These are phyloP conservation scores for Adenanthera pavonina DNA, from an alignment of 306 rosid species.

Conservation along the genomic window DNA sequence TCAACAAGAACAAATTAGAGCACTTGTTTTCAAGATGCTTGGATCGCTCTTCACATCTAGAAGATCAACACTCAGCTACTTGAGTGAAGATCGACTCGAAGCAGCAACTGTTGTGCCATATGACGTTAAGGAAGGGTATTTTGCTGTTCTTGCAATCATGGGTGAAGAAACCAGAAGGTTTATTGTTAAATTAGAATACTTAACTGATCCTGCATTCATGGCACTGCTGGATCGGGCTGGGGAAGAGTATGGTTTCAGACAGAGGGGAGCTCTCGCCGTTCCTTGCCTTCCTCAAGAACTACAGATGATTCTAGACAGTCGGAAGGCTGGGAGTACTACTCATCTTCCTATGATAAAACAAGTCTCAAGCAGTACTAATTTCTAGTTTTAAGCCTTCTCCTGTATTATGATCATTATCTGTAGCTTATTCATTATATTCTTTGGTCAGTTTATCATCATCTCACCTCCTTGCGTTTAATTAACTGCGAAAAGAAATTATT, in stretches of 20 bases:
- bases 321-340: slow-evolving; percentile 25
- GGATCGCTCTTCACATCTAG: slow-evolving; percentile 40
- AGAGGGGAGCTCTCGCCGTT: slow-evolving; percentile 69
- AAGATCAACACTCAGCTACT: slow-evolving; percentile 36
- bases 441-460: neutral
- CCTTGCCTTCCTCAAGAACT: slow-evolving; percentile 67
- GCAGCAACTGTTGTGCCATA: slow-evolving; percentile 34
- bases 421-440: slow-evolving; percentile 4
- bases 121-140: slow-evolving; percentile 62
- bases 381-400: neutral
- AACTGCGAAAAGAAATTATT: neutral
- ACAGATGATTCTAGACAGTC: slow-evolving; percentile 54
- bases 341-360: neutral
- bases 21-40: slow-evolving; percentile 37
- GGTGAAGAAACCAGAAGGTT: slow-evolving; percentile 65
- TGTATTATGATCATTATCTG: neutral
- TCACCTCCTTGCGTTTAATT: slow-evolving; percentile 13
- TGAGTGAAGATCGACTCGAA: slow-evolving; percentile 27
- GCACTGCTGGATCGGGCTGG: slow-evolving; percentile 60
- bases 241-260: slow-evolving; percentile 69
- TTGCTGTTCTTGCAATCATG: slow-evolving; percentile 62
- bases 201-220: slow-evolving; percentile 62
- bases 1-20: slow-evolving; percentile 20
- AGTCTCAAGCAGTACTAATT: neutral
- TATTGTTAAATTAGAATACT: slow-evolving; percentile 52